Evolutionary conservation across 1,284 basidiomycete species (phyloP).

Genomic region (Irpex sp.): DNA sequence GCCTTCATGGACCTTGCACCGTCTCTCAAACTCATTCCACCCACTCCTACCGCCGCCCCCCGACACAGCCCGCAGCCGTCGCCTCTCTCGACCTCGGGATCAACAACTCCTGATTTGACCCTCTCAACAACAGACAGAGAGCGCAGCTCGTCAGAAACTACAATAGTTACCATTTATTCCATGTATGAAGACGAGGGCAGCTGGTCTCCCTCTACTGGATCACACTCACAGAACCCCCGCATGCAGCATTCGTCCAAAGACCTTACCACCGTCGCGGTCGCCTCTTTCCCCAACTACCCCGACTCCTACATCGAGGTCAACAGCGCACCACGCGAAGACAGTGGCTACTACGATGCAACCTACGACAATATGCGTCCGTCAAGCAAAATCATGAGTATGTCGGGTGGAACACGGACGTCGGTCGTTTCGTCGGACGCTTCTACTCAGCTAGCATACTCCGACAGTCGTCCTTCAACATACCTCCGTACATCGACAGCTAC

Average conservation of each 20-base stretch:
- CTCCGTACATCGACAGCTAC: conserved; percentile 17
- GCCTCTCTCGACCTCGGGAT: conserved; percentile 21
- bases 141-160: conserved; percentile 50
- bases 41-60: conserved; percentile 31
- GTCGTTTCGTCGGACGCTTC: conserved; percentile 23
- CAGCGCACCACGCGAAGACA: conserved; percentile 23
- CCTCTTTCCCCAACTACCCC: conserved; percentile 17
- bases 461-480: conserved; percentile 24
- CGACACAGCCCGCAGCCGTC: conserved; percentile 21
- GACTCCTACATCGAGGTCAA: conserved; percentile 23
- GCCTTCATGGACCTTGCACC: conserved; percentile 41
- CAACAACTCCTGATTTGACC: conserved; percentile 25
- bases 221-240: conserved; percentile 25
- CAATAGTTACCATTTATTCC: conserved; percentile 76
- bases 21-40: conserved; percentile 39
- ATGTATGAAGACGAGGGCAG: conserved; percentile 57
- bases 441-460: conserved; percentile 28
- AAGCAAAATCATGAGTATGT: conserved; percentile 20
- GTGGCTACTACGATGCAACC: conserved; percentile 28
- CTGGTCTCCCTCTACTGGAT: conserved; percentile 34
- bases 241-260: conserved; percentile 22
- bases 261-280: conserved; percentile 13
- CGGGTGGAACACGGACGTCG: conserved; percentile 19
- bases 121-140: conserved; percentile 25
- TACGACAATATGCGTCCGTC: conserved; percentile 23